Conservation (phyloP, 805 yeast species). For the Tetrapisispora arboricola region DNA sequence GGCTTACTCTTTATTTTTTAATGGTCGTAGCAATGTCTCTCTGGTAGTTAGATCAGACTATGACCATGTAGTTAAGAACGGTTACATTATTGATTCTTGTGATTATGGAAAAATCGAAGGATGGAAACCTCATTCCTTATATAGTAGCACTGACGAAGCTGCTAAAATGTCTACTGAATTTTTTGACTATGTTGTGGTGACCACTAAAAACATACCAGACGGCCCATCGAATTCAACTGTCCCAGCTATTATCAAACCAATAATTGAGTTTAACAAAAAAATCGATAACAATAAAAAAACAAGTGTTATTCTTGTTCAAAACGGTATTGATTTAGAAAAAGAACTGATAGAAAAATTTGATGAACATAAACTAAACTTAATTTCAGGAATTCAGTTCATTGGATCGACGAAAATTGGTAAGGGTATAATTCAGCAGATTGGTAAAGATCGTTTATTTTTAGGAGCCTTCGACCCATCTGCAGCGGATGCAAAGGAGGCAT, state of each 20-base stretch:
- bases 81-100: conserved; percentile 49
- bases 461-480: conserved; percentile 40
- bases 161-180: conserved; percentile 34
- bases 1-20: conserved; percentile 47
- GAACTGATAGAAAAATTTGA: conserved; percentile 41
- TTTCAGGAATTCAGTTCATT: conserved; percentile 57
- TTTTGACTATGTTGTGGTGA: conserved; percentile 51
- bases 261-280: conserved; percentile 31
- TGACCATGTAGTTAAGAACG: conserved; percentile 38
- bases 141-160: conserved; percentile 32
- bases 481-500: conserved; percentile 24
- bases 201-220: conserved; percentile 65
- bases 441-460: conserved; percentile 39
- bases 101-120: conserved; percentile 47
- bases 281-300: conserved; percentile 23
- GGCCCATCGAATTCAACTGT: conserved; percentile 34
- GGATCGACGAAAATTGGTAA: conserved; percentile 43
- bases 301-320: conserved; percentile 49
- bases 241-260: conserved; percentile 42
- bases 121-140: conserved; percentile 52
- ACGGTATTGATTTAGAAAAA: conserved; percentile 56
- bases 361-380: conserved; percentile 28
- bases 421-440: conserved; percentile 42
- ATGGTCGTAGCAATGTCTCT: conserved; percentile 44
- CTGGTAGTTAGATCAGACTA: conserved; percentile 59